Conservation (phyloP, 2,329 filamentous ascomycete species). For the Trematosphaeria pertusa region DNA sequence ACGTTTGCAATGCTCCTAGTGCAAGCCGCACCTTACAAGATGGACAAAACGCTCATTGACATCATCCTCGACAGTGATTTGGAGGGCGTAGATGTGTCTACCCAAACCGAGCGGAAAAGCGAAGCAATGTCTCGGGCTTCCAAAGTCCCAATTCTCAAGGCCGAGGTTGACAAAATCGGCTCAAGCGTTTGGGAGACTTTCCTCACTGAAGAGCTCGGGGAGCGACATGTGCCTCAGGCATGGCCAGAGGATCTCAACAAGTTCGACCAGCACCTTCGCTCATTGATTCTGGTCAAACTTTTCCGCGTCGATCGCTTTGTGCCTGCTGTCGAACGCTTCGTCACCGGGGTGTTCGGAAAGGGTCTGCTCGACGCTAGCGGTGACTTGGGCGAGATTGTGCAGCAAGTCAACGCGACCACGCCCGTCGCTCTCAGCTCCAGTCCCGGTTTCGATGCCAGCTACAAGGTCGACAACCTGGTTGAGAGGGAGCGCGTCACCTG, state of each 20-base stretch:
- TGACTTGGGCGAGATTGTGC: conserved; percentile 84
- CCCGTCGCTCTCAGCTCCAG: conserved; percentile 93
- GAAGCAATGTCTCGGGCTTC: conserved; percentile 73
- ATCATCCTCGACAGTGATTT: conserved; percentile 80
- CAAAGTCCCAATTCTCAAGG: conserved; percentile 76
- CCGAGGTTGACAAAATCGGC: conserved; percentile 69
- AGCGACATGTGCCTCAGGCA: conserved; percentile 78
- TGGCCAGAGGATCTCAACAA: conserved; percentile 71
- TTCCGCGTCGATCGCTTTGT: conserved; percentile 96
- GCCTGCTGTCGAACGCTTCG: conserved; percentile 89
- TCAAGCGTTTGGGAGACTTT: conserved; percentile 79
- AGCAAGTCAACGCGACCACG: conserved; percentile 80
- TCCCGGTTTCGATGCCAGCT: conserved; percentile 96
- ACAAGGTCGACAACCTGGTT: conserved; percentile 96
- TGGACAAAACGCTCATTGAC: conserved; percentile 91
- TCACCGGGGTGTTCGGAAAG: conserved; percentile 81
- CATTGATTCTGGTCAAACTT: conserved; percentile 89
- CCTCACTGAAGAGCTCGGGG: conserved; percentile 83
- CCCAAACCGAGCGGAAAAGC: conserved; percentile 67
- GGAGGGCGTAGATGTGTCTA: conserved; percentile 79
- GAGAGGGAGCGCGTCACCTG: conserved; percentile 82
- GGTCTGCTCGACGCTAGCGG: conserved; percentile 83
- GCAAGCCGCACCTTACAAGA: conserved; percentile 93
- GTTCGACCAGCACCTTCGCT: conserved; percentile 78
- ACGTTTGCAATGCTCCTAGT: conserved; percentile 94